These are phyloP conservation scores for Glycyrrhiza uralensis DNA, from an alignment of 306 rosid species.

Conservation along the genomic window DNA sequence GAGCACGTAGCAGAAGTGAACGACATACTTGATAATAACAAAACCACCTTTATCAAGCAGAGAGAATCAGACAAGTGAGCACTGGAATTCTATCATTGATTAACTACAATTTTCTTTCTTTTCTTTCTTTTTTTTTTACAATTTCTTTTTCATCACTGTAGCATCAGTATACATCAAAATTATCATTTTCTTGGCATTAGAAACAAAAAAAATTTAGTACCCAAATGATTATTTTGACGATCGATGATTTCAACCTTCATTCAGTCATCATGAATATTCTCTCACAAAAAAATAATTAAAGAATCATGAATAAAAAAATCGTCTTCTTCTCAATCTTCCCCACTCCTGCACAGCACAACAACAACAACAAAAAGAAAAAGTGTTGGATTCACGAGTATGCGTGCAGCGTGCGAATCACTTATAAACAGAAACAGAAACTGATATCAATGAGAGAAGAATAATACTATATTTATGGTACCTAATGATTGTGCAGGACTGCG, in stretches of 20 bases:
- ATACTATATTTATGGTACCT: slow-evolving; percentile 35
- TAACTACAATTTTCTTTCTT: background rate
- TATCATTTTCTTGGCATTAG: slow-evolving; percentile 33
- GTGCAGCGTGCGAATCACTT: slow-evolving; percentile 37
- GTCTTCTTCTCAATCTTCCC: slow-evolving; percentile 29
- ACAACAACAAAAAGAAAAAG: slow-evolving; percentile 8
- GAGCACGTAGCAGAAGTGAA: background rate
- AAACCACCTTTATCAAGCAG: slow-evolving; percentile 29
- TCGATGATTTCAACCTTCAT: slow-evolving; percentile 51
- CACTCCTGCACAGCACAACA: slow-evolving; percentile 78
- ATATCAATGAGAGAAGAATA: slow-evolving; percentile 18
- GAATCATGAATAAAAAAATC: slow-evolving; percentile 63
- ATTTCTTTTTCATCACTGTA: slow-evolving; percentile 34
- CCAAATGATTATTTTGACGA: slow-evolving; percentile 59
- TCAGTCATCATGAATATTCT: slow-evolving; percentile 56
- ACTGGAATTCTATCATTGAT: slow-evolving; percentile 23
- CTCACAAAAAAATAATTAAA: slow-evolving; percentile 62
- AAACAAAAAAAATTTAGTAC: slow-evolving; percentile 24
- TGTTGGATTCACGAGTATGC: slow-evolving; percentile 40
- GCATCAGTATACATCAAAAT: slow-evolving; percentile 40
- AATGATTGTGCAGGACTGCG: slow-evolving; percentile 29
- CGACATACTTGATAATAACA: slow-evolving; percentile 8
- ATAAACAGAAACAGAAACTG: slow-evolving; percentile 20
- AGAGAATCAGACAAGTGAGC: slow-evolving; percentile 8
- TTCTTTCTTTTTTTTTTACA: slow-evolving; percentile 14